Base-by-base conservation (phyloP, 352 stramenopile genomes). In the Thalassiosira livingstoniorum region DNA sequence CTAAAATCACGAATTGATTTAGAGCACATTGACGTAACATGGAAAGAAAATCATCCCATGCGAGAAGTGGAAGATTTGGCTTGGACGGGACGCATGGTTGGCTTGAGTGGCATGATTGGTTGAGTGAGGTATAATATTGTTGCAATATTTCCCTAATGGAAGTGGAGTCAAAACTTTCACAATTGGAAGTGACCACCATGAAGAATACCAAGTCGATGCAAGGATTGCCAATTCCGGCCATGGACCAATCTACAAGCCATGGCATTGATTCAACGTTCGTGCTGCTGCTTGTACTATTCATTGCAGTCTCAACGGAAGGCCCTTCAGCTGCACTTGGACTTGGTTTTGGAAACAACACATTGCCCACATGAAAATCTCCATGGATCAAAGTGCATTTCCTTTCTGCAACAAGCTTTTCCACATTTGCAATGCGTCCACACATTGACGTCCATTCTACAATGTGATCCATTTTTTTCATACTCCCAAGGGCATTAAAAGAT, bases 311-410 rank as follows among this genome's bases (percentile, higher is more conserved):
- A 51, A 51, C 42, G 10, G 10, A 10, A 31, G 23, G 32, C 58
- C 35, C 37, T 42, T 55, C 1, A n/a, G 5, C 23, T 55, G 37
- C 4, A 23, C 42, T 37, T 10, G 18, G 27, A 18, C 42, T 31
- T 21, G 34, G 47, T 43, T 61, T 66, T 25, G 64, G 62, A 5
- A 81, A n/a, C 62, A 88, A 58, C n/a, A 81, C 72, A 51, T 88
- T 88, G 15, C 69, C 66, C 32, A 88, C 76, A 51, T 88, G 82
- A 73, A 80, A 88, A 65, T 88, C 82, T 43, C 82, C 82, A 63
- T 88, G 82, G 27, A 88, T 66, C 11, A 83, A 43, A 15, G 76
- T 79, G 5, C 31, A 63, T 61, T 75, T 82, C n/a, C 43, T 55
- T 13, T 51, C 13, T 13, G 35, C 29, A 27, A 82, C 64, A 29